Conservation (phyloP, 306 rosid species). For the Mimosa bimucronata region DNA sequence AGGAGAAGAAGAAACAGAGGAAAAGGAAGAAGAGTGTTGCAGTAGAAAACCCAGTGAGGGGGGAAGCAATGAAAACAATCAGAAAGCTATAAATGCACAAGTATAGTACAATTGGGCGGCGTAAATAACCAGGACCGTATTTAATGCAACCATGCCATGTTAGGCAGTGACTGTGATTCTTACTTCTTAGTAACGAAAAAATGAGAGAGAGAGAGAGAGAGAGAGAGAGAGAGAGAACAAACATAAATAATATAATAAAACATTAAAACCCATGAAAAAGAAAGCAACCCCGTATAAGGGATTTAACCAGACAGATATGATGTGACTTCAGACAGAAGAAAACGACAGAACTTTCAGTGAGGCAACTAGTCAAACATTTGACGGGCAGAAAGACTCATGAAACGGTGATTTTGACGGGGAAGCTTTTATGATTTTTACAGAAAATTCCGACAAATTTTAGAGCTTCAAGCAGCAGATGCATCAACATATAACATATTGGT, state of each 20-base stretch:
- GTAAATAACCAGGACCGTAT: not conserved
- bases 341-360: conserved; percentile 18
- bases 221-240: not conserved
- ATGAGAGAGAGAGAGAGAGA: not conserved
- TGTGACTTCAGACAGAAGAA: not conserved
- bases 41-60: not conserved
- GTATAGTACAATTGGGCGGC: conserved; percentile 23
- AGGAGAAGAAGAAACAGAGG: not conserved
- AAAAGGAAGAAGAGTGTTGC: conserved; percentile 10
- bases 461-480: not conserved
- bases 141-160: conserved; percentile 10
- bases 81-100: not conserved
- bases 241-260: not conserved
- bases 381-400: not conserved
- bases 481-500: not conserved
- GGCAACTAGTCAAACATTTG: not conserved
- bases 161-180: not conserved
- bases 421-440: not conserved
- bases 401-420: not conserved
- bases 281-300: not conserved
- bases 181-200: not conserved
- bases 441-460: not conserved
- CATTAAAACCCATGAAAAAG: not conserved
- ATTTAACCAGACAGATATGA: not conserved
- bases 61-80: not conserved